Evolutionary conservation across 768 basidiomycete species (phyloP).

Genomic region (Gelatoporia subvermispora): DNA sequence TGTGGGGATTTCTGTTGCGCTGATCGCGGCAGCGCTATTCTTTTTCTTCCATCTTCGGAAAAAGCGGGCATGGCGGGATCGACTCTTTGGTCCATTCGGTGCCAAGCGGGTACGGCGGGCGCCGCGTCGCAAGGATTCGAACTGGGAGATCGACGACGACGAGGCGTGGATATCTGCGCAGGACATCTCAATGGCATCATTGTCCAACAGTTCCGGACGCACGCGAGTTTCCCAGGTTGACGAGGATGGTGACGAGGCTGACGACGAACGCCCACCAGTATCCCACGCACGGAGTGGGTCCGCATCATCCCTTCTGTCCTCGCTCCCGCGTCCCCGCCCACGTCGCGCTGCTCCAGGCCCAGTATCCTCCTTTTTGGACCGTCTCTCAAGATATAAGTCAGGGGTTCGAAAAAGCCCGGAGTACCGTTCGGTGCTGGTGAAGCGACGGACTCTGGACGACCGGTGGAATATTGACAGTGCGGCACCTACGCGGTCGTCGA

Average conservation of each 20-base stretch:
- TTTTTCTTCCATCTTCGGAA: slow-evolving; percentile 19
- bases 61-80: background rate
- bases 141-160: slow-evolving; percentile 18
- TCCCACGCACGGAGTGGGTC: background rate
- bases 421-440: slow-evolving; percentile 15
- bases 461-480: slow-evolving; percentile 18
- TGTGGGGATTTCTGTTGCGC: slow-evolving; percentile 26
- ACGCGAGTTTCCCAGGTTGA: background rate
- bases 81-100: slow-evolving; percentile 15
- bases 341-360: slow-evolving; percentile 1
- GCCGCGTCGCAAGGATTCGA: background rate
- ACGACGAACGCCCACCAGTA: background rate
- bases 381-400: slow-evolving; percentile 8
- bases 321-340: slow-evolving; percentile 1
- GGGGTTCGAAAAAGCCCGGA: slow-evolving; percentile 14
- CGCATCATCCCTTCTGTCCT: background rate
- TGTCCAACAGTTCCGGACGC: background rate
- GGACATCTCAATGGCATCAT: background rate
- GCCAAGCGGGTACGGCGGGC: slow-evolving; percentile 4
- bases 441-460: background rate
- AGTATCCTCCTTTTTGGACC: slow-evolving; percentile 8
- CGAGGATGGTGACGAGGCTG: background rate
- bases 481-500: slow-evolving; percentile 2
- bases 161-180: background rate
- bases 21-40: slow-evolving; percentile 18